phyloP scores from a whole-genome alignment of 192 early-diverging fungal species.

The Backusella westeae region DNA sequence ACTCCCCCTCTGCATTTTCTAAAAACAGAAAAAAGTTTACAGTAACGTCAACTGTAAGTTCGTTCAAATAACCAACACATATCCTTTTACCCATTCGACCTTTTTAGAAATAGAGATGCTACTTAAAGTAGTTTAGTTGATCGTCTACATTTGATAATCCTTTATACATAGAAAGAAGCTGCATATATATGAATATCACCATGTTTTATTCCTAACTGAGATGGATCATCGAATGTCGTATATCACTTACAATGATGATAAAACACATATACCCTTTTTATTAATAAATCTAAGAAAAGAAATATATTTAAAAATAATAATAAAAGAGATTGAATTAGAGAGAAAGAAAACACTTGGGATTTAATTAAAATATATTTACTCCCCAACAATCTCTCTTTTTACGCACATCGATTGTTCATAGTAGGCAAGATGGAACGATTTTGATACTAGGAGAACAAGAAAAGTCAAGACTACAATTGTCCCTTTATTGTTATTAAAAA shows the following conservation, averaged over 20 bases:
- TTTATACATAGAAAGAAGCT: background rate
- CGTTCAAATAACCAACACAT: too few relatives aligned
- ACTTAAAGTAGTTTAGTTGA: too few relatives aligned
- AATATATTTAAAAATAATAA: background rate
- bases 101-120: too few relatives aligned
- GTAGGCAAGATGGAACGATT: background rate
- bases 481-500: background rate
- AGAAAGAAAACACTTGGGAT: background rate
- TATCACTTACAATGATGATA: background rate
- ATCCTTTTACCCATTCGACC: too few relatives aligned
- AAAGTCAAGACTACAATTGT: conserved; percentile 1
- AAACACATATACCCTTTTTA: background rate
- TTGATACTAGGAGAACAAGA: background rate
- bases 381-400: background rate
- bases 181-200: background rate
- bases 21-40: background rate
- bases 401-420: background rate
- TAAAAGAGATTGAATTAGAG: background rate
- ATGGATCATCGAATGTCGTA: background rate
- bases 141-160: too few relatives aligned
- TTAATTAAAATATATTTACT: background rate
- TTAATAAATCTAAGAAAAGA: background rate
- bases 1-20: background rate
- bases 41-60: too few relatives aligned
- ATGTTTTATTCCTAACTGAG: background rate